Evolutionary conservation across 73 alveolate species (phyloP).

Genomic region (Tetrahymena elliotti): DNA sequence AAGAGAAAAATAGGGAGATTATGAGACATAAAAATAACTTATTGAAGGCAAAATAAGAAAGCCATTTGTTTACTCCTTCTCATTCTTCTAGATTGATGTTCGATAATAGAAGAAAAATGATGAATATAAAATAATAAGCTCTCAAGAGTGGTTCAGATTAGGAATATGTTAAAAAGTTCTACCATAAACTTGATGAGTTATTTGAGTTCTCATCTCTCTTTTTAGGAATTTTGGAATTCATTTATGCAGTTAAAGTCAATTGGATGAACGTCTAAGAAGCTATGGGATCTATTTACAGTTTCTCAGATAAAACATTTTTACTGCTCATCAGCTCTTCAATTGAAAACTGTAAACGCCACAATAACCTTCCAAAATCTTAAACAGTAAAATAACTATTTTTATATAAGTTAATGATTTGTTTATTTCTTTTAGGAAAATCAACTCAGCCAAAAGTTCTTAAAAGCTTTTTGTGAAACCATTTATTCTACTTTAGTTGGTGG

Average conservation of each 20-base stretch:
- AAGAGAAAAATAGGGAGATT: neutral
- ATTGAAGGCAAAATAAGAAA: neutral
- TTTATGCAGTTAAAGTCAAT: neutral
- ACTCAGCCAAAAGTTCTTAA: neutral
- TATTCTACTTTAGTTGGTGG: neutral
- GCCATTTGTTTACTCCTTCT: neutral
- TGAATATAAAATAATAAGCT: neutral
- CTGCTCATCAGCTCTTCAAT: neutral
- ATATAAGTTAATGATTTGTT: neutral
- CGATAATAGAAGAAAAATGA: neutral
- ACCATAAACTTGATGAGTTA: neutral
- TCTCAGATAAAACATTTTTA: neutral
- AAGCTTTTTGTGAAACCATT: neutral
- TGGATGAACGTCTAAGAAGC: neutral
- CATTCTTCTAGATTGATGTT: neutral
- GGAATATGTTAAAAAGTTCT: neutral
- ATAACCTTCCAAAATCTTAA: neutral
- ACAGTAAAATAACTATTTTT: neutral
- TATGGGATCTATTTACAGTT: neutral
- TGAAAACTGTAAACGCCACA: neutral
- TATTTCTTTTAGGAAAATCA: neutral
- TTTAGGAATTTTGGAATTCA: neutral
- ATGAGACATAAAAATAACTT: neutral
- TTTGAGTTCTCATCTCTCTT: neutral
- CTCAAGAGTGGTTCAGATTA: neutral